Conservation (phyloP, 331 rosid genomes). For the Malus hybrid region DNA sequence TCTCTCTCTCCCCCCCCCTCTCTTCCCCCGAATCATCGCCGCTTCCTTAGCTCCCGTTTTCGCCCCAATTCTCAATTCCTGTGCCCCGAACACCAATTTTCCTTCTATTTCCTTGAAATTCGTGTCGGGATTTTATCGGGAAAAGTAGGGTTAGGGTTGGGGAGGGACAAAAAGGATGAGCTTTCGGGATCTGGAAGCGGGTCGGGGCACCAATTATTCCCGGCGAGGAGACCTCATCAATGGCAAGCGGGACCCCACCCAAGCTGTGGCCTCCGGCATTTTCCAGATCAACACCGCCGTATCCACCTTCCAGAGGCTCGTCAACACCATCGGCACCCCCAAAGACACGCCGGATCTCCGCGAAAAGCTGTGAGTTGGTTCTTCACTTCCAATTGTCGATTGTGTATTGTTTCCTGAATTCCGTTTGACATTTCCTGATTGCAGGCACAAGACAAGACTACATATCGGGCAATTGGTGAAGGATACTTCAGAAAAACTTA, state of each 20-base stretch:
- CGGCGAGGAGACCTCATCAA: conserved; percentile 55
- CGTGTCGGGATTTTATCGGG: conserved; percentile 5
- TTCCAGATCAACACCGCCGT: conserved; percentile 98
- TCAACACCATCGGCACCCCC: conserved; percentile 92
- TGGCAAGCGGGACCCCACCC: conserved; percentile 85
- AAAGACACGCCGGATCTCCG: conserved; percentile 94
- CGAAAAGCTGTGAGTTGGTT: conserved; percentile 64
- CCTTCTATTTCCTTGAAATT: conserved; percentile 8
- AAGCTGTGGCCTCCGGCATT: conserved; percentile 88
- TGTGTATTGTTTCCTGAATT: neutral
- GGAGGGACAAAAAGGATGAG: conserved; percentile 46
- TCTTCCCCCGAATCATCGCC: conserved; percentile 21
- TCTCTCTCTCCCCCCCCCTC: neutral
- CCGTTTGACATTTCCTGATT: conserved; percentile 4
- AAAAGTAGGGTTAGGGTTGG: conserved; percentile 18
- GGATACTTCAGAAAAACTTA: conserved; percentile 85
- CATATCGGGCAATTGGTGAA: conserved; percentile 95
- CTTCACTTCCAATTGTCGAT: neutral
- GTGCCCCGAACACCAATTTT: conserved; percentile 12
- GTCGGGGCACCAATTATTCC: conserved; percentile 49
- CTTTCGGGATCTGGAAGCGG: conserved; percentile 83
- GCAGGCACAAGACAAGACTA: conserved; percentile 85
- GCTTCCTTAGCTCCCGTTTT: conserved; percentile 8
- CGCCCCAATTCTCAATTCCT: conserved; percentile 5
- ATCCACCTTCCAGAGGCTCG: conserved; percentile 87